Evolutionary conservation across 2,329 filamentous ascomycete species (phyloP), one percentile per base, ranked within the genome.

Genomic region (Cladosporium phlei): DNA sequence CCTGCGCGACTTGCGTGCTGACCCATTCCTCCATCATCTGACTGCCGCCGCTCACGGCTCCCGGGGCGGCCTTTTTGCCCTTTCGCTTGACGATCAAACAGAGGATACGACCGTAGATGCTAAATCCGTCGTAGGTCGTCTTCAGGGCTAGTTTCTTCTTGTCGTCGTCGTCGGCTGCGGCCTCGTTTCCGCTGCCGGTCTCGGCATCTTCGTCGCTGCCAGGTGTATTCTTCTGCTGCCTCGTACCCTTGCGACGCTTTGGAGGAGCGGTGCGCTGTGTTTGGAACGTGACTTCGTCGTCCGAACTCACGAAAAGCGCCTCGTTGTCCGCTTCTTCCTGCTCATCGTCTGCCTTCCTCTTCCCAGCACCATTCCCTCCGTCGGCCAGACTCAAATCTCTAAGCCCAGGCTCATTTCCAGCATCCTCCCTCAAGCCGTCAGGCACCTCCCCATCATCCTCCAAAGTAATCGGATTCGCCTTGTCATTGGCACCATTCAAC

Each of bases 41-140:
- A 30, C 60, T 65, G 16, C 61, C 62, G 16, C 59, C 59, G 7
- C 47, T 53, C 12, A 49, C 49, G 14, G 51, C 37, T 14, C 30
- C 17, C 16, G 33, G 17, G 12, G 57, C 34, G 20, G 54, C 64
- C 55, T 69, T 76, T 55, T 67, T 72, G 38, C 73, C 76, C 54
- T 82, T 84, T 51, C 85, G 82, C 63, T 85, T 86, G 66, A 98
- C 83, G 7, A 98, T 85, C 49, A 98, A 75, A 66, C 90, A 97
- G 20, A 98, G 73, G 37, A 95, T 88, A 56, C 88, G 85, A 9
- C 93, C 89, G 69, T 95, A 95, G 61, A 98, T 96, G 58, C 85
- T 87, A 69, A 97, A 97, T 7, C 93, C 91, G 60, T 97, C 89
- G 68, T 97, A 98, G 11, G 82, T 83, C 20, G 91, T 93, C 52